Conservation (phyloP, 164 flowering plant genomes). For the Annona squamosa region DNA sequence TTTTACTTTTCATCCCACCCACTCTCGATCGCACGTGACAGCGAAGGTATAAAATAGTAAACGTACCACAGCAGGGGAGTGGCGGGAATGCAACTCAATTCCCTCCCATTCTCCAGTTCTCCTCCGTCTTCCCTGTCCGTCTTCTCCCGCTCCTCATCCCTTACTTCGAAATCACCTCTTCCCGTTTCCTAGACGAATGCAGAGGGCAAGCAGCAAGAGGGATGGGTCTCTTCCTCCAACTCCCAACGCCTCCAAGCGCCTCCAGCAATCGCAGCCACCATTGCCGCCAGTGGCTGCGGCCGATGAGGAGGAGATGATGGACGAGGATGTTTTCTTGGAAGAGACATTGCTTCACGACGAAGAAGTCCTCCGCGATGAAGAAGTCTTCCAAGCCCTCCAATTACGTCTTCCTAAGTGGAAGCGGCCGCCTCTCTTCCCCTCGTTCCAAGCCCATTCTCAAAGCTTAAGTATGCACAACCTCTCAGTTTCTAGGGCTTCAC, state of each 20-base stretch:
- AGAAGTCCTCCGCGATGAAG: conserved; percentile 45
- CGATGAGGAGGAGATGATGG: conserved; percentile 53
- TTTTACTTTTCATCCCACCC: neutral
- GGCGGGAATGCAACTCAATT: neutral
- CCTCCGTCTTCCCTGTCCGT: neutral
- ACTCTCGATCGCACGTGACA: neutral
- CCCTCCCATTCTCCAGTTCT: neutral
- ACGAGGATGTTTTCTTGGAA: conserved; percentile 84
- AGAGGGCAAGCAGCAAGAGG: conserved; percentile 7
- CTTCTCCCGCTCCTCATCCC: neutral
- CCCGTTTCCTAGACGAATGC: neutral
- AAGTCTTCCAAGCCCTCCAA: conserved; percentile 41
- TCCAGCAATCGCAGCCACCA: conserved; percentile 11
- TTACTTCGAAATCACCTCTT: neutral
- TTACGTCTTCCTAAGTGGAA: conserved; percentile 64
- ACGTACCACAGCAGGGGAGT: neutral
- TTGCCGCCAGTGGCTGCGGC: conserved; percentile 30
- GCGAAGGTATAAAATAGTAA: neutral
- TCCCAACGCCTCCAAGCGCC: conserved; percentile 10
- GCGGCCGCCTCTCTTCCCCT: conserved; percentile 58
- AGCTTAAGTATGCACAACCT: conserved; percentile 36
- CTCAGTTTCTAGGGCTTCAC: conserved; percentile 14
- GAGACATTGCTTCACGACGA: conserved; percentile 65
- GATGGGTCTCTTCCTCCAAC: conserved; percentile 1
- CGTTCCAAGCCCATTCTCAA: conserved; percentile 37